Evolutionary conservation across 768 basidiomycete genomes (phyloP), one percentile per base, ranked within the genome.

Genomic region (Suillus brevipes): DNA sequence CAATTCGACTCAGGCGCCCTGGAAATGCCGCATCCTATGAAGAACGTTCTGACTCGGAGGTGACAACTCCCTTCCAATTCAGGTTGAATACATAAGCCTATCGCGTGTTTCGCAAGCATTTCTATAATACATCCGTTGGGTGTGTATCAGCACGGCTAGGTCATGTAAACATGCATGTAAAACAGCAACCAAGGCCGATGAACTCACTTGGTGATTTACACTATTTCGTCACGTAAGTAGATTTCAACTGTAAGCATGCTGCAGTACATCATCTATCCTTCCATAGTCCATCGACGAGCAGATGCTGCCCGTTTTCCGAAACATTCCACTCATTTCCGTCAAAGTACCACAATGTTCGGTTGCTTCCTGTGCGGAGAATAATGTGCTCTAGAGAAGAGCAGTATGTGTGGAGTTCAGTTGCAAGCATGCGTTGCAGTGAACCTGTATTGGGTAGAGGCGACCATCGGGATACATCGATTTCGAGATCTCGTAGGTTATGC

Each of bases 331-430:
- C 77, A 78, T 76, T 71, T 78, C 75, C 75, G 75, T 76, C 75
- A 45, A 75, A 53, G 60, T 60, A 43, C 76, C 76, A 76, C 62
- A 78, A 69, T 36, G 70, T 70, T 50, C 76, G 68, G 57, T 62
- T 68, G 45, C 68, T 37, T 20, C 76, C 70, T 65, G 65, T 65
- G 78, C 80, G 78, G 69, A 83, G 70, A 53, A 74, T 72, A 62
- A 82, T 64, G 23, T 65, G 69, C 50, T 71, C 76, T 36, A 83
- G 69, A 34, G 69, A 72, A 6, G 80, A 76, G 49, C 76, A 72
- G 70, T 77, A 82, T 43, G 74, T 75, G 45, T 74, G 78, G 36
- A 81, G 69, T 65, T 83, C 82, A 34, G 77, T 72, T 60, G 76
- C 73, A 67, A 83, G 69, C 66, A 71, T 68, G 64, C 79, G 79